Evolutionary conservation across 805 yeast genomes (phyloP), one percentile per base, ranked within the genome.

Genomic region (Saccharomycopsis selenospora): DNA sequence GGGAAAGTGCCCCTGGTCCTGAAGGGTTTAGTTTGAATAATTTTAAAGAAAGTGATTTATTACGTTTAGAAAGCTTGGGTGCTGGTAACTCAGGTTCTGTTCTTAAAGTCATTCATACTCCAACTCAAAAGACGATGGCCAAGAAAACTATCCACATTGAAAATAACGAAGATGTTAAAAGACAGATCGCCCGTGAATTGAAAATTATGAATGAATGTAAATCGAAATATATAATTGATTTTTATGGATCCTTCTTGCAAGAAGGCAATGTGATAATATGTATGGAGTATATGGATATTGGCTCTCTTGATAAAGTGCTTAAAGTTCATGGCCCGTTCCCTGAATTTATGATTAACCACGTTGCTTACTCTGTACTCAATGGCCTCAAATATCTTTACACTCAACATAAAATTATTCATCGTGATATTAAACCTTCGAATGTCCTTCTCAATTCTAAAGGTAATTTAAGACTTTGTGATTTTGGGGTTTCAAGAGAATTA

Each of bases 211-310:
- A 88, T 62, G 95, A 86, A 60, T 91, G 97, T 60, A 82, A 77
- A 60, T 81, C 78, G 56, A 87, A 87, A 3, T 85, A 77, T 58
- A 90, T 93, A 42, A 85, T 91, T 44, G 87, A 85, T 42, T 93
- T 90, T 63, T 91, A 82, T 64, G 98, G 98, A 5, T 95, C 96
- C 0, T 85, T 82, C 59, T 74, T 88, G 11, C 48, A 54, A 23
- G 57, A 52, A 40, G 57, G 55, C 8, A 49, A 49, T 42, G 54
- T 93, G 14, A 82, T 88, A 11, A 85, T 93, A 52, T 84, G 95
- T 62, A 89, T 90, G 95, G 98, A 91, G 65, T 90, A 86, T 65
- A 86, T 91, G 78, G 95, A 91, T 64, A 86, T 96, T 64, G 91
- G 96, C 0, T 88, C 97, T 0, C 70, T 91, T 30, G 98, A 93